A percentile compares a stretch with the other conserved stretches of the same genome.
Evolutionary conservation across 2,329 filamentous ascomycete species (phyloP).

Genomic region (Pyrenochaeta sp.): DNA sequence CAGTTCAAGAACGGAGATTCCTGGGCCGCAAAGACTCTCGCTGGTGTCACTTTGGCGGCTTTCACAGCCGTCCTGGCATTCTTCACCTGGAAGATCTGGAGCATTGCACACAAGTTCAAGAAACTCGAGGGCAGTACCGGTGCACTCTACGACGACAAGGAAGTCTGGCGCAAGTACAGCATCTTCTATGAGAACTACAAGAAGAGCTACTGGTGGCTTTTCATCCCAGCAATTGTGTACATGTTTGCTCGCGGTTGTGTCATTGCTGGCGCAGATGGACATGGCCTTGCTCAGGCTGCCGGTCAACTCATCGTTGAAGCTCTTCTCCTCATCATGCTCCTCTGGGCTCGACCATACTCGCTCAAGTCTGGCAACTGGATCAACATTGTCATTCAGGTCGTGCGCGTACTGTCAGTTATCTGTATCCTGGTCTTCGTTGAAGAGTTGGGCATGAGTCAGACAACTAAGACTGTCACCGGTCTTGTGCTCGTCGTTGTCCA

Average conservation of each 20-base stretch:
- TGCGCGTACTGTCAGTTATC: conserved; percentile 85
- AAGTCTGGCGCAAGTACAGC: conserved; percentile 93
- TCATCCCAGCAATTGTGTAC: conserved; percentile 88
- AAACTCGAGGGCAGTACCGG: conserved; percentile 75
- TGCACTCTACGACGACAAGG: conserved; percentile 85
- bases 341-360: conserved; percentile 88
- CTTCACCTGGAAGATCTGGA: conserved; percentile 86
- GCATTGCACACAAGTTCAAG: conserved; percentile 77
- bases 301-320: conserved; percentile 83
- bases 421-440: conserved; percentile 95
- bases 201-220: conserved; percentile 96
- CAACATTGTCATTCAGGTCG: conserved; percentile 89
- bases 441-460: conserved; percentile 86
- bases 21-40: conserved; percentile 87
- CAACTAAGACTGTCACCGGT: conserved; percentile 92
- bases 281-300: conserved; percentile 82
- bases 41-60: conserved; percentile 78
- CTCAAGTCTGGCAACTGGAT: conserved; percentile 89
- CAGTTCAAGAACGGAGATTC: conserved; percentile 95
- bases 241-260: conserved; percentile 88
- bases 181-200: conserved; percentile 97
- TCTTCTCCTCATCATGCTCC: conserved; percentile 77
- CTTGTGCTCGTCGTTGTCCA: conserved; percentile 95
- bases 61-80: conserved; percentile 85
- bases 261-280: conserved; percentile 83